Base-by-base conservation (phyloP, 164 flowering plant genomes). In the Piper longum region DNA sequence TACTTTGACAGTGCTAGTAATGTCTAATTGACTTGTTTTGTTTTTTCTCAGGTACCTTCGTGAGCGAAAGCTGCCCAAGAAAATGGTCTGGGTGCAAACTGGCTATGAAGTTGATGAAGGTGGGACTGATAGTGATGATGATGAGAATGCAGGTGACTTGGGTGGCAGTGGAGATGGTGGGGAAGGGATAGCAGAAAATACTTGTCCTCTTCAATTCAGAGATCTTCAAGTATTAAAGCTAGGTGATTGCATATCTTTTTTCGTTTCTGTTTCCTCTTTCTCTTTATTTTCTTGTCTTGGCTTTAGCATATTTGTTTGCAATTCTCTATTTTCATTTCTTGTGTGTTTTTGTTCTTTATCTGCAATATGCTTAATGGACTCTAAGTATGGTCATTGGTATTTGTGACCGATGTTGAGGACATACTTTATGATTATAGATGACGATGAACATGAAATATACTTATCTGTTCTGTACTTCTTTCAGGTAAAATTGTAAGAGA, bases 401-500 rank as follows among this genome's bases (percentile, higher is more conserved):
- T 5, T 16, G 39, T 54, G 52, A 60, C 65, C 3, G 16, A 8
- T 26, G 36, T 26, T 26, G 36, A 26, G 36, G 36, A 26, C 36
- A 26, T 26, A 26, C 36, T 26, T 26, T 26, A 26, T 26, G 36
- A 26, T 26, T 2, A 26, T 26, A 26, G 36, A 26, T 26, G 36
- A 26, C 1, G 36, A 26, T 26, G 36, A 26, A 26, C 36, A 26
- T 26, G 36, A 26, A 26, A 26, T 26, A 26, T 26, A 26, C 2
- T 26, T 56, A 19, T 11, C 39, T 56, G 59, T 16, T 56, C 59
- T 1, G 41, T n/a, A 16, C 57, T 14, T 73, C 69, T 43, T 75
- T 1, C 87, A 87, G 95, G 95, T 36, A 80, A 75, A 68, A 68
- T 82, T 42, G 85, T 84, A n/a, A 80, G 63, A 60, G 87, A 85